Evolutionary conservation across 202 grass and related monocot genomes (phyloP), one percentile per base, ranked within the genome.

Genomic region (Hordeum pubiflorum): DNA sequence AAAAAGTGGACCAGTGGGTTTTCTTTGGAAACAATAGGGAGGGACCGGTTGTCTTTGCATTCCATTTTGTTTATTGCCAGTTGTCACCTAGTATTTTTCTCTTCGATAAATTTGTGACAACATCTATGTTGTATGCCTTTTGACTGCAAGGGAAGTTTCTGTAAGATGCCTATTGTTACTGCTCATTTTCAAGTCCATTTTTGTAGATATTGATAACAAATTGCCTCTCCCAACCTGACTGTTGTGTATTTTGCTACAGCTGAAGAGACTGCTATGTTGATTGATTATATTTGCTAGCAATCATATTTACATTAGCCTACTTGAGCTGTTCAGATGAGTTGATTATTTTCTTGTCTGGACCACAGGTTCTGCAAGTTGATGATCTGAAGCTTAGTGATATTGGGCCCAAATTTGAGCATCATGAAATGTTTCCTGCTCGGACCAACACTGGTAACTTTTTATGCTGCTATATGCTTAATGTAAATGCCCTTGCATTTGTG

Each of bases 381-480:
- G 81, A 93, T 79, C 82, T 95, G 68, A 99, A 99, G 39, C 87
- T 99, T 58, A 91, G 81, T 62, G 82, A 94, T 60, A 81, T 97
- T 58, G 95, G 95, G 27, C 92, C 90, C 48, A 92, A 91, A 85
- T 97, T 97, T 89, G 94, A 97, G 84, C 86, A 94, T 79, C 94
- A 97, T 89, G 92, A 97, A 82, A 87, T 94, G 92, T 97, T 94
- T 82, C 94, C 94, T 82, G 80, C 91, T 86, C 94, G 89, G 46
- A 94, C 84, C 33, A 94, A 97, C 89, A 97, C 92, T 58, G 92
- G 95, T 94, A 62, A 69, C 9, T 82, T 14, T 63, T 70, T 72
- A 24, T 78, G 69, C 44, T 55, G 67, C 73, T 73, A 69, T 77
- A 54, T 69, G 12, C 22, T 57, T 79, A 37, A 37, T 79, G 18